phyloP scores from a whole-genome alignment of 2,329 filamentous ascomycete genomes.

The Fusarium armeniacum region DNA sequence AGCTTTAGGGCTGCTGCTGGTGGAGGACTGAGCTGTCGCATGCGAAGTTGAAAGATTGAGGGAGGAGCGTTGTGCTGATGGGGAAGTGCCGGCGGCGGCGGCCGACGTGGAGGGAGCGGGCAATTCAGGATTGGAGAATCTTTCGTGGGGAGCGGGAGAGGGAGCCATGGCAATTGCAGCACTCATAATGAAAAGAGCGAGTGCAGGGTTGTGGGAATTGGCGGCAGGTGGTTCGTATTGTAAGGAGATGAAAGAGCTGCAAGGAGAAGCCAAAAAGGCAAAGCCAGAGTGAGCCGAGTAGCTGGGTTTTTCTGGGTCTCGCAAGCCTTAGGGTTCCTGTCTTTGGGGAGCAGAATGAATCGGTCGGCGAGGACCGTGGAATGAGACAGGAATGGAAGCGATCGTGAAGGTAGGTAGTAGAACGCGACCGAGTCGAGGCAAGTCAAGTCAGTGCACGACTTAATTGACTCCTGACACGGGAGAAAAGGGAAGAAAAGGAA shows the following conservation, averaged over 20 bases:
- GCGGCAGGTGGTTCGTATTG: slow-evolving; percentile 36
- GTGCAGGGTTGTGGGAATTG: slow-evolving; percentile 40
- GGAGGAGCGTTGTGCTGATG: slow-evolving; percentile 61
- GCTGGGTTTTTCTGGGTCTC: slow-evolving; percentile 46
- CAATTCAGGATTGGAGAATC: slow-evolving; percentile 68
- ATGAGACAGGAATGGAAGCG: slow-evolving; percentile 44
- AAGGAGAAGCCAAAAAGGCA: slow-evolving; percentile 35
- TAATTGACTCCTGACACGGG: slow-evolving; percentile 21
- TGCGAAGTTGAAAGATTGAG: slow-evolving; percentile 57
- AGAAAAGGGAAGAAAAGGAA: slow-evolving; percentile 20
- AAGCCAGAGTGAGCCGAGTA: slow-evolving; percentile 40
- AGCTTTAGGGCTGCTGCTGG: slow-evolving; percentile 68
- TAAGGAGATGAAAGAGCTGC: slow-evolving; percentile 38
- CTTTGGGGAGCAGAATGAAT: slow-evolving; percentile 37
- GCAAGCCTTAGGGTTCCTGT: slow-evolving; percentile 41
- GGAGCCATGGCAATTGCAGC: slow-evolving; percentile 77
- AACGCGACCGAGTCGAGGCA: slow-evolving; percentile 38
- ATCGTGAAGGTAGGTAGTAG: slow-evolving; percentile 26
- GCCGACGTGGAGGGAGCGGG: slow-evolving; percentile 56
- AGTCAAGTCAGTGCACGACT: slow-evolving; percentile 38
- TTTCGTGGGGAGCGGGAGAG: slow-evolving; percentile 76
- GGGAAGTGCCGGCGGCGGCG: slow-evolving; percentile 56
- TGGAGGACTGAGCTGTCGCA: slow-evolving; percentile 62
- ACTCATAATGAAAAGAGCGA: slow-evolving; percentile 67
- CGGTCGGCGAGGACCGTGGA: slow-evolving; percentile 38